Percentiles rank a stretch among this genome's conserved stretches.
Evolutionary conservation across 2,329 filamentous ascomycete species (phyloP).

Genomic region (Fusarium fracticaudum): DNA sequence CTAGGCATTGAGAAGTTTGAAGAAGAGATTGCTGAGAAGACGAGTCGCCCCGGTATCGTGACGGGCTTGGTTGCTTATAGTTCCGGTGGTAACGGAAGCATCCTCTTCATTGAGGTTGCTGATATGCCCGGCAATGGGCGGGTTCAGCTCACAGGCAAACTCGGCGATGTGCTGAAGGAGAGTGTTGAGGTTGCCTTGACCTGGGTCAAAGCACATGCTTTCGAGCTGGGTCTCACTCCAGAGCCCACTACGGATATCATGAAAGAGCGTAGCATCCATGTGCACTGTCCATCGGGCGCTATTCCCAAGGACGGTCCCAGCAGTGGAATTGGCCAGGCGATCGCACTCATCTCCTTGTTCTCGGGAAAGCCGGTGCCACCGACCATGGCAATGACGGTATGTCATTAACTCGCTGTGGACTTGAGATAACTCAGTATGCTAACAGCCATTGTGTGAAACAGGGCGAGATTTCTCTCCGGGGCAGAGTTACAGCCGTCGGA

Average conservation of each 20-base stretch:
- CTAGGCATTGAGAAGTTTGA: slow-evolving; percentile 94
- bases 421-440: slow-evolving; percentile 32
- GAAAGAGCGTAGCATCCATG: slow-evolving; percentile 92
- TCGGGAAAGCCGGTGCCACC: slow-evolving; percentile 86
- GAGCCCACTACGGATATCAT: slow-evolving; percentile 91
- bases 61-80: slow-evolving; percentile 96
- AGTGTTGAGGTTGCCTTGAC: slow-evolving; percentile 94
- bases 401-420: slow-evolving; percentile 44
- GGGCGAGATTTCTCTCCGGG: slow-evolving; percentile 81
- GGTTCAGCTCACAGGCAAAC: slow-evolving; percentile 94
- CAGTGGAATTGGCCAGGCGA: slow-evolving; percentile 92
- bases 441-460: slow-evolving; percentile 46
- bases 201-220: slow-evolving; percentile 97
- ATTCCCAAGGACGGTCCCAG: slow-evolving; percentile 92
- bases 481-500: slow-evolving; percentile 91
- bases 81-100: slow-evolving; percentile 90
- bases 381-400: slow-evolving; percentile 92
- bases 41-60: slow-evolving; percentile 86
- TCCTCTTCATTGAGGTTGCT: slow-evolving; percentile 97
- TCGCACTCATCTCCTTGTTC: slow-evolving; percentile 92
- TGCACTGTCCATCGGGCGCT: slow-evolving; percentile 93
- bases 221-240: slow-evolving; percentile 83
- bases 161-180: slow-evolving; percentile 97
- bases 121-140: slow-evolving; percentile 95
- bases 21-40: slow-evolving; percentile 92